phyloP scores from a whole-genome alignment of 2,329 filamentous ascomycete genomes.

The Coccinonectria pachysandricola region DNA sequence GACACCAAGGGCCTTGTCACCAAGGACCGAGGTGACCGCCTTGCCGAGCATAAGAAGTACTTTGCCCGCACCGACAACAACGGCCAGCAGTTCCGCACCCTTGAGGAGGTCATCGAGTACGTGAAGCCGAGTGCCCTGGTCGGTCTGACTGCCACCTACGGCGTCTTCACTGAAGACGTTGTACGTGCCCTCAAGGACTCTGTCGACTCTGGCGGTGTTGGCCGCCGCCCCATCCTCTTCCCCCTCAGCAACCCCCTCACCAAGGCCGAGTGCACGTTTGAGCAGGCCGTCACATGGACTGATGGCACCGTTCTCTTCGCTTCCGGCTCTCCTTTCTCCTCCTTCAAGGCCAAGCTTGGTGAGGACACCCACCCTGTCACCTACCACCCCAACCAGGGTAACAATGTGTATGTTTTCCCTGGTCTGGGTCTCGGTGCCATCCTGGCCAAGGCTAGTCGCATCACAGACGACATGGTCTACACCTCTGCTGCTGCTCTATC shows the following conservation, averaged over 20 bases:
- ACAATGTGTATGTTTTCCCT: constrained; percentile 90
- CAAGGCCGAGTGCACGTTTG: constrained; percentile 96
- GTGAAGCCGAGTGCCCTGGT: constrained; percentile 92
- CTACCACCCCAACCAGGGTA: constrained; percentile 74
- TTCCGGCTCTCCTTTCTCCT: constrained; percentile 83
- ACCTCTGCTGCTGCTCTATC: constrained; percentile 76
- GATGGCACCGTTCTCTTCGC: constrained; percentile 89
- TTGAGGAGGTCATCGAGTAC: constrained; percentile 87
- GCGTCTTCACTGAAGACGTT: constrained; percentile 84
- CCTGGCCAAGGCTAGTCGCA: constrained; percentile 71
- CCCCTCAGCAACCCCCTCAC: constrained; percentile 91
- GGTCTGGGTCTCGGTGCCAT: constrained; percentile 91
- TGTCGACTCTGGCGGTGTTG: constrained; percentile 52
- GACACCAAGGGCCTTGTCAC: constrained; percentile 96
- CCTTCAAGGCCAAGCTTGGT: constrained; percentile 53
- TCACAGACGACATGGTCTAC: constrained; percentile 97
- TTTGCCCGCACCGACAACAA: constrained; percentile 56
- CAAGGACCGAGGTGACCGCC: constrained; percentile 80
- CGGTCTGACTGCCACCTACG: constrained; percentile 87
- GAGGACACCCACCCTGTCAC: constrained; percentile 47
- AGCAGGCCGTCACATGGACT: constrained; percentile 84
- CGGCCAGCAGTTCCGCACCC: constrained; percentile 61
- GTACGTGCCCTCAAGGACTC: constrained; percentile 59
- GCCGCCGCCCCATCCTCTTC: constrained; percentile 83
- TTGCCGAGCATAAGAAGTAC: constrained; percentile 81